phyloP scores from a whole-genome alignment of 371 early-diverging fungal species.

The Sporodiniella umbellata region DNA sequence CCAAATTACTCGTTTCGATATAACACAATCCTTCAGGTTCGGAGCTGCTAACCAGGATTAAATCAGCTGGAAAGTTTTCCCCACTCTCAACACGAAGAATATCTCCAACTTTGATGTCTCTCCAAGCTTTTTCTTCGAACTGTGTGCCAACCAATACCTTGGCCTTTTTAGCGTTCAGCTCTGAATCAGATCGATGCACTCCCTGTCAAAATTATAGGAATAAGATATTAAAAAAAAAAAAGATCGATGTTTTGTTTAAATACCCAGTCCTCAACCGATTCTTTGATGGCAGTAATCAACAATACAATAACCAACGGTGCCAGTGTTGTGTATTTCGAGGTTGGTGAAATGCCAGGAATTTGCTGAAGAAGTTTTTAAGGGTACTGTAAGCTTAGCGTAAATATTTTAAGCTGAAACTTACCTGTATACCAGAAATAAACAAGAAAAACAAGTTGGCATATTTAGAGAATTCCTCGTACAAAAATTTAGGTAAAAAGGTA shows the following conservation, averaged over 20 bases:
- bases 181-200: constrained; percentile 75
- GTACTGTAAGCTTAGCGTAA: too few relatives aligned
- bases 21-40: constrained; percentile 88
- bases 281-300: constrained; percentile 93
- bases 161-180: constrained; percentile 69
- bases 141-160: constrained; percentile 61
- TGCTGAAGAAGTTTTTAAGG: constrained; percentile 53
- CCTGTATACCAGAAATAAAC: constrained; percentile 85
- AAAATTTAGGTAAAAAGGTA: constrained; percentile 91
- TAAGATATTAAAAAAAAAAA: not conserved
- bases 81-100: constrained; percentile 83
- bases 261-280: constrained; percentile 92
- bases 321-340: constrained; percentile 83
- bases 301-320: constrained; percentile 92
- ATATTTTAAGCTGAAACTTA: too few relatives aligned
- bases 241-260: constrained; percentile 24
- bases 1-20: constrained; percentile 95
- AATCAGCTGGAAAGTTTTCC: constrained; percentile 93
- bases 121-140: constrained; percentile 73
- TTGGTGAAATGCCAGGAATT: constrained; percentile 83
- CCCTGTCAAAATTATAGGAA: constrained; percentile 45
- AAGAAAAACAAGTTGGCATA: constrained; percentile 96
- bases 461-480: constrained; percentile 93
- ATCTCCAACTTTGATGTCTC: constrained; percentile 87
- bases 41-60: constrained; percentile 80